Evolutionary conservation across 495 filamentous ascomycete genomes (phyloP), one percentile per base, ranked within the genome.

Genomic region (Cryomyces minteri): DNA sequence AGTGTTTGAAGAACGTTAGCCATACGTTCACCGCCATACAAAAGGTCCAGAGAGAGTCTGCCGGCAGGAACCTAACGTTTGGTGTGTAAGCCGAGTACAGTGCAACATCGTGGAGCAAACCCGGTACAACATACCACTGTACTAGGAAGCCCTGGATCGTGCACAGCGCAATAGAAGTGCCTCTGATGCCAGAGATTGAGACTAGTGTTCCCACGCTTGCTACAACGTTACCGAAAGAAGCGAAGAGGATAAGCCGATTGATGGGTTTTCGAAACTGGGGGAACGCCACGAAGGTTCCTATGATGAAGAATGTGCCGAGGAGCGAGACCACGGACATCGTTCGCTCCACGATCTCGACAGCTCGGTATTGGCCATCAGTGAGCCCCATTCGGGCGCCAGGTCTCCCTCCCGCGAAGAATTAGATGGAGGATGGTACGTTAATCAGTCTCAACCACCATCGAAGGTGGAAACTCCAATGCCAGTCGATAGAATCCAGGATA

Each of bases 21-120:
- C 83, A 85, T 48, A 94, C 85, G 54, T 93, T 94, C 47, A 80
- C 67, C 3, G 85, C 83, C 86, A 94, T 94, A 41, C 80, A 80
- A 40, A 88, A 67, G 1, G 80, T 79, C 82, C 81, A 86, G 38
- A 79, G 65, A 4, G 83, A 79, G 63, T 92, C 84, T 4, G 84
- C 82, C 1, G 81, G 74, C 61, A 82, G 67, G 46, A 86, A 84
- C 73, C 81, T 88, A 51, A 29, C 31, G 18, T 25, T 25, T 25
- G 18, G 18, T 25, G 18, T 25, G 18, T 25, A 25, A 25, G 18
- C 18, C 18, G 18, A 25, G 18, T 25, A 25, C 18, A 25, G 2
- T 25, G 18, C 18, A 25, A 25, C 18, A 25, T 2, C 18, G 2
- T 5, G 12, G 40, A 10, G 31, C 28, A 5, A 14, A n/a, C n/a